Base-by-base conservation (phyloP, 192 early-diverging fungal genomes). In the Gamsiella multidivaricata region DNA sequence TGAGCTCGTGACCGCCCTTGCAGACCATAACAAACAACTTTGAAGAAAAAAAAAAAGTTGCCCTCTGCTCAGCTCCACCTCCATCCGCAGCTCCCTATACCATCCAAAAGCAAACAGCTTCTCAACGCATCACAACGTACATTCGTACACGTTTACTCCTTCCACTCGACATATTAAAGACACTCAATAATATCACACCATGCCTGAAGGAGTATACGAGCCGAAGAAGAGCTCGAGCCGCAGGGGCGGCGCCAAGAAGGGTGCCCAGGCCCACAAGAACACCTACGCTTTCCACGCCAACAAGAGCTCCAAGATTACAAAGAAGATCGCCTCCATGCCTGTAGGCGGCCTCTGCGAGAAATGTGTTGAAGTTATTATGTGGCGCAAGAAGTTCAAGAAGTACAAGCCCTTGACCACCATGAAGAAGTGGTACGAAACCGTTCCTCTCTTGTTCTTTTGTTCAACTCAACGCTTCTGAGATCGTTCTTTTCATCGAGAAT, bases 321-420 rank as follows among this genome's bases (percentile, higher is more conserved):
- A 89, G 53, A 87, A 79, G 53, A 97, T 97, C 62, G 84, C 93
- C 29, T 82, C 85, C 7, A 81, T 92, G 52, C 95, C 95, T 0
- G 90, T 94, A 0, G 86, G 90, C 54, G 96, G 96, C 31, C 82
- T 99, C 43, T 93, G 91, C 71, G 69, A 87, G 52, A 82, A 87
- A 45, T 93, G 91, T 81, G 89, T 87, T 18, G 91, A 93, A 47
- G 88, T 93, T 39, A 85, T 94, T 25, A 67, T 88, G 80, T 94
- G 90, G 91, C 85, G 93, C 54, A 97, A 99, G 80, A 92, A 94
- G 81, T 95, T 94, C 86, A 91, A 91, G 78, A 96, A 98, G 82
- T 99, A 99, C 85, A 99, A 98, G 87, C 94, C 96, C 36, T 87
- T 99, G 70, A 95, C 95, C 23, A 86, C 85, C 25, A 87, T 92